phyloP scores from a whole-genome alignment of 1,139 yeast genomes.

The Suhomyces ambrosiae region DNA sequence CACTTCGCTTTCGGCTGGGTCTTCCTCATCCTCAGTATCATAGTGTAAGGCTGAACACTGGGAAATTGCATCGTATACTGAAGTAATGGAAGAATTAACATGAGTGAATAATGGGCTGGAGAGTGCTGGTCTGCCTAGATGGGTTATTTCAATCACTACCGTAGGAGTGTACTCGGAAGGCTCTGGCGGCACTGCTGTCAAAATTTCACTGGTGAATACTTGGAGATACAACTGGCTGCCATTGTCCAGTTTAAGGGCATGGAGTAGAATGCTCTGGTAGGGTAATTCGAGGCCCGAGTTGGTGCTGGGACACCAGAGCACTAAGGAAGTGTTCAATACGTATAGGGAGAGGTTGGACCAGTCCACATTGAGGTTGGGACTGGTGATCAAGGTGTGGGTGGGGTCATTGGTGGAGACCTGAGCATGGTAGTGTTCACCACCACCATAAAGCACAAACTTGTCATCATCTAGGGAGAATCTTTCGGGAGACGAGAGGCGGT shows the following conservation, averaged over 20 bases:
- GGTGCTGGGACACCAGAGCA: slow-evolving; percentile 38
- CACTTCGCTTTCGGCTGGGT: slow-evolving; percentile 16
- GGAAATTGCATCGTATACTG: slow-evolving; percentile 39
- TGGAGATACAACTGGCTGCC: slow-evolving; percentile 35
- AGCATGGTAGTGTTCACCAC: slow-evolving; percentile 29
- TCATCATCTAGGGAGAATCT: slow-evolving; percentile 42
- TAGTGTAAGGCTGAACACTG: slow-evolving; percentile 43
- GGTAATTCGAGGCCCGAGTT: slow-evolving; percentile 42
- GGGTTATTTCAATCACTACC: slow-evolving; percentile 23
- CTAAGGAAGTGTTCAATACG: slow-evolving; percentile 41
- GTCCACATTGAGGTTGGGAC: slow-evolving; percentile 17
- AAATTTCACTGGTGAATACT: slow-evolving; percentile 26
- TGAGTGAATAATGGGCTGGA: slow-evolving; percentile 16
- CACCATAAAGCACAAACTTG: slow-evolving; percentile 45
- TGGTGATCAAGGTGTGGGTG: slow-evolving; percentile 15
- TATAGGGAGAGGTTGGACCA: slow-evolving; percentile 28
- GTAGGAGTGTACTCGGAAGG: slow-evolving; percentile 22
- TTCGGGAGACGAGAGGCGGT: slow-evolving; percentile 45
- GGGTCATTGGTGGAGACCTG: slow-evolving; percentile 22
- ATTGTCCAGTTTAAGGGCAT: slow-evolving; percentile 32
- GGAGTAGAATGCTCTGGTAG: slow-evolving; percentile 41
- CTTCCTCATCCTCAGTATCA: slow-evolving; percentile 31
- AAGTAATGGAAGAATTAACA: slow-evolving; percentile 13
- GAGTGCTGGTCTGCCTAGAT: too few species aligned
- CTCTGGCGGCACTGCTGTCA: slow-evolving; percentile 16